These are phyloP conservation scores for Pythium dissotocum DNA, from an alignment of 352 stramenopile species.

Conservation along the genomic window DNA sequence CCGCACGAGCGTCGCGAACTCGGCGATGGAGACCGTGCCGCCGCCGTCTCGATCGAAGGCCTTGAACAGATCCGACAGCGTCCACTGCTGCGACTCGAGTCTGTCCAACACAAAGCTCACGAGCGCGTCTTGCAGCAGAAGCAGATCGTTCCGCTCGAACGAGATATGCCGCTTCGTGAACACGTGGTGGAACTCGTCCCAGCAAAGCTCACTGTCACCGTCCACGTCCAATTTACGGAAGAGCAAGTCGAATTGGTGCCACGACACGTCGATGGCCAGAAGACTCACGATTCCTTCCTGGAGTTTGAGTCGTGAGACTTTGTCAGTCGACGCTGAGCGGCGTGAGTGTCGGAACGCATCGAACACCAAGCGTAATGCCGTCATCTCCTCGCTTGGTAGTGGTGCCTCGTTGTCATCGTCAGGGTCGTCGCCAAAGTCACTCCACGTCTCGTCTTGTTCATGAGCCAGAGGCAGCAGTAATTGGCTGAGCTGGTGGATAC, in stretches of 20 bases:
- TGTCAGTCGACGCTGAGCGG: slow-evolving; percentile 12
- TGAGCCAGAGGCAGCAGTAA: slow-evolving; percentile 28
- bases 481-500: slow-evolving; percentile 37
- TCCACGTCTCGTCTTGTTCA: slow-evolving; percentile 34
- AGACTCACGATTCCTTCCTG: slow-evolving; percentile 37
- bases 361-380: slow-evolving; percentile 37
- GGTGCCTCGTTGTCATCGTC: slow-evolving; percentile 29
- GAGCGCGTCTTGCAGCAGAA: slow-evolving; percentile 42
- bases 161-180: slow-evolving; percentile 33
- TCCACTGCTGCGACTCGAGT: slow-evolving; percentile 48
- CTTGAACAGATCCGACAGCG: slow-evolving; percentile 46
- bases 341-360: slow-evolving; percentile 28
- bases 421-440: slow-evolving; percentile 46
- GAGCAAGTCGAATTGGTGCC: slow-evolving; percentile 54
- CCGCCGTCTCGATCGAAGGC: slow-evolving; percentile 52
- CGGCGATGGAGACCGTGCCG: slow-evolving; percentile 45
- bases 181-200: slow-evolving; percentile 40
- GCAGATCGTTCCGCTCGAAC: slow-evolving; percentile 36
- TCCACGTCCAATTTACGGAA: slow-evolving; percentile 46
- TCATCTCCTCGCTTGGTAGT: slow-evolving; percentile 25
- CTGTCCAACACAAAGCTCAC: slow-evolving; percentile 46
- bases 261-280: slow-evolving; percentile 44
- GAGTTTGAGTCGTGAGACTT: slow-evolving; percentile 46
- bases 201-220: slow-evolving; percentile 38
- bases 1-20: slow-evolving; percentile 49